These are phyloP conservation scores for Funneliformis geosporum DNA, from an alignment of 192 early-diverging fungal genomes.

Conservation along the genomic window DNA sequence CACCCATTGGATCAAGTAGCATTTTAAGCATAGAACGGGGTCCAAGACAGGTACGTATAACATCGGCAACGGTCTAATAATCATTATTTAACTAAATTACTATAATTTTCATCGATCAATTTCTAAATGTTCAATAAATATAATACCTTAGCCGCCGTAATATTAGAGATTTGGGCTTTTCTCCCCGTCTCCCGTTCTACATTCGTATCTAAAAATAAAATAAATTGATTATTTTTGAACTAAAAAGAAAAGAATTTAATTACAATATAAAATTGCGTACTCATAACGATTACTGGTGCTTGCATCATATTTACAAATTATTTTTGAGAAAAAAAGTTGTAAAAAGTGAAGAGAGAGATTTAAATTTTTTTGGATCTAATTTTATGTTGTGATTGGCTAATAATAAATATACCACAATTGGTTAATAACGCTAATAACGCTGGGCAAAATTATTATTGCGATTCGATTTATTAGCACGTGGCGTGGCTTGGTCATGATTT, in stretches of 20 bases:
- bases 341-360: no score
- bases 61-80: conserved; percentile 88
- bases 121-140: not conserved
- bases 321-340: no score
- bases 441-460: no score
- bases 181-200: conserved; percentile 93
- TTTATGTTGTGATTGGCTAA: no score
- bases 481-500: no score
- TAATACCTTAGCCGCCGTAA: conserved; percentile 91
- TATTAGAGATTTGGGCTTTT: conserved; percentile 97
- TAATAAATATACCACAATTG: no score
- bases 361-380: no score
- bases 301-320: no score
- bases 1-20: conserved; percentile 99
- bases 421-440: no score
- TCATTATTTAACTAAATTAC: conserved; percentile 5
- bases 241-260: not conserved
- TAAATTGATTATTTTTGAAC: not conserved
- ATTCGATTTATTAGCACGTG: no score
- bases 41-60: conserved; percentile 97
- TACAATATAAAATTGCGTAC: conserved; percentile 48
- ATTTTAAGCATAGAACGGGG: conserved; percentile 99
- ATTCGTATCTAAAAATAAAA: conserved; percentile 64
- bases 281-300: conserved; percentile 86
- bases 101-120: not conserved